Evolutionary conservation across 2,329 filamentous ascomycete species (phyloP), one percentile per base, ranked within the genome.

Genomic region (Akanthomyces dipterigenus): DNA sequence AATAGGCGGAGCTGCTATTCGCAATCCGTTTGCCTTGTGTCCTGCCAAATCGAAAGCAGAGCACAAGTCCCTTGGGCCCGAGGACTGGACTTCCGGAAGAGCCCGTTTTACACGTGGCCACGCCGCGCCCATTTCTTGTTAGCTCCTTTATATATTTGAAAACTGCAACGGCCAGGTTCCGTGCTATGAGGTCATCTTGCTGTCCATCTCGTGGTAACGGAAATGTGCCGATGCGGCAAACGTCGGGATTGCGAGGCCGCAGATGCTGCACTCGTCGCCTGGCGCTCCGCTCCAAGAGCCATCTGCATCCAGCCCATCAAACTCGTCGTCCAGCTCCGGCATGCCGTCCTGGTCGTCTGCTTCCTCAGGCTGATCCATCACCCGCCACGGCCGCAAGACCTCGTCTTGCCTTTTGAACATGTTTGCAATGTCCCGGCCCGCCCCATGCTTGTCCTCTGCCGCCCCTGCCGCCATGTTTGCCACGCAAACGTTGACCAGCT

Each of bases 401-500:
- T 85, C 81, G 55, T 90, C 87, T 70, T 96, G 91, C 60, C 80
- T 81, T 68, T 79, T 85, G 71, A 97, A 96, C 91, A 97, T 96
- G 68, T 79, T 83, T 1, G 82, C 82, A 66, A 97, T 96, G 68
- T 96, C 87, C 65, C 89, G 81, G 1, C 90, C 90, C n/a, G 76
- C 78, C 34, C 81, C 82, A 11, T 77, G 75, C 62, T 79, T 75
- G 43, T 73, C 72, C 42, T 82, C 78, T 16, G 77, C 77, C 5
- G 82, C 84, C 18, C 77, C 78, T 45, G 82, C 77, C 1, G 81
- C 81, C 87, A 98, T 93, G 70, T 96, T 96, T 16, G 90, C 89
- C 8, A 90, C 92, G 50, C 91, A 93, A 24, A 98, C 78, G 65
- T 97, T 98, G 63, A 98, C 79, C 56, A 98, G 77, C 65, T 89